Percentiles rank a stretch among this genome's conserved stretches.
Evolutionary conservation across 768 basidiomycete genomes (phyloP).

Genomic region (Pholiota conissans): DNA sequence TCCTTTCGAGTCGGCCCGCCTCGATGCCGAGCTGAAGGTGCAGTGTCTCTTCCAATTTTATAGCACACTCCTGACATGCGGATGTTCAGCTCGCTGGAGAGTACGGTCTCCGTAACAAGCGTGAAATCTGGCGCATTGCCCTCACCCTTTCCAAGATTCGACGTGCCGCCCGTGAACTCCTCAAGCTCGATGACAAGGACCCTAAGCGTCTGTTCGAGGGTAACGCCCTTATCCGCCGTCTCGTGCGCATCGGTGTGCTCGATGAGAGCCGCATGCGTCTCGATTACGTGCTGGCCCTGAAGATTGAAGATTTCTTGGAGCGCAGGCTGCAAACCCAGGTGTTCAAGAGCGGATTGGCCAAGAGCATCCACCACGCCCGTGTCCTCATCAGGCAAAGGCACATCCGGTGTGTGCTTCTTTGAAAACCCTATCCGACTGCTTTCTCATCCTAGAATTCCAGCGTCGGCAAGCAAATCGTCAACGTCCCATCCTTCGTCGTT

Average conservation of each 20-base stretch:
- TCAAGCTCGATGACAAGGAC: conserved; percentile 99
- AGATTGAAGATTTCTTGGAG: conserved; percentile 99
- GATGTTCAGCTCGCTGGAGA: conserved; percentile 89
- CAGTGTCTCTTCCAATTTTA: conserved; percentile 8
- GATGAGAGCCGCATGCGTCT: conserved; percentile 99
- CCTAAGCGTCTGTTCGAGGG: conserved; percentile 99
- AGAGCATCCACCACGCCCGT: conserved; percentile 98
- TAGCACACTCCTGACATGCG: background rate
- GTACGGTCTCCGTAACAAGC: conserved; percentile 99
- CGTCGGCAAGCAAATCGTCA: conserved; percentile 99
- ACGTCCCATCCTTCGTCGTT: conserved; percentile 97
- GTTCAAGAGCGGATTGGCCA: conserved; percentile 97
- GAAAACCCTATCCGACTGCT: too few relatives aligned
- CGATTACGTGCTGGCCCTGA: conserved; percentile 99
- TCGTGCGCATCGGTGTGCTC: conserved; percentile 99
- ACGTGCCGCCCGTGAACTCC: conserved; percentile 99
- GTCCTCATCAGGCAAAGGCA: conserved; percentile 97
- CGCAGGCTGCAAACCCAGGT: conserved; percentile 98
- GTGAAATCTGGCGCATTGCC: conserved; percentile 99
- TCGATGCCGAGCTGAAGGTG: conserved; percentile 99
- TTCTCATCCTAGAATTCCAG: conserved; percentile 29
- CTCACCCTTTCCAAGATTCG: conserved; percentile 99
- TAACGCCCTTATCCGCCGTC: conserved; percentile 92
- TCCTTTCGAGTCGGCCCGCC: conserved; percentile 95
- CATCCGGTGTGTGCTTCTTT: conserved; percentile 72